These are phyloP conservation scores for Salix arbutifolia DNA, from an alignment of 345 rosid genomes.

Conservation along the genomic window DNA sequence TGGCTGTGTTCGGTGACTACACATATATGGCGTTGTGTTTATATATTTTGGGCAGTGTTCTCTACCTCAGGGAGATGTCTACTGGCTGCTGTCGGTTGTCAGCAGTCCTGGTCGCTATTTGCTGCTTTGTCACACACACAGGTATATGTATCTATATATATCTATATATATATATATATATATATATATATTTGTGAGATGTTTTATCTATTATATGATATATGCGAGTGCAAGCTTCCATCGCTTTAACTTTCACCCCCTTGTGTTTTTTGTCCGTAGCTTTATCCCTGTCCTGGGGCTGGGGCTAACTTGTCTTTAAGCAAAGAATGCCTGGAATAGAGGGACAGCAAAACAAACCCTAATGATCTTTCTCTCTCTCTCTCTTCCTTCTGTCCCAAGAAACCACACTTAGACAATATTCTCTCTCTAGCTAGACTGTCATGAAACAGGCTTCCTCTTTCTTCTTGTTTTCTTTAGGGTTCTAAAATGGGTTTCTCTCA, in stretches of 20 bases:
- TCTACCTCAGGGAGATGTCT: conserved; percentile 7
- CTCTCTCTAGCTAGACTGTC: background rate
- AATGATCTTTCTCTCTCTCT: background rate
- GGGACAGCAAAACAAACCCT: conserved; percentile 45
- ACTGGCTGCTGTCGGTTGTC: conserved; percentile 48
- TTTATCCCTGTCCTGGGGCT: conserved; percentile 45
- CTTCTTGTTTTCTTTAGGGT: background rate
- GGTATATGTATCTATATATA: rapidly evolving
- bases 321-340: conserved; percentile 67
- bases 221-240: background rate
- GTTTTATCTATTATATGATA: background rate
- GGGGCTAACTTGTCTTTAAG: conserved; percentile 61
- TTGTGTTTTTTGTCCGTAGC: conserved; percentile 29
- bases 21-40: background rate
- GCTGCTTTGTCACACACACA: conserved; percentile 4
- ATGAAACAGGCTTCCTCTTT: background rate
- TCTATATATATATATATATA: background rate
- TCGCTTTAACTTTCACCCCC: conserved; percentile 26
- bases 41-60: background rate
- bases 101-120: conserved; percentile 12
- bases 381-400: background rate
- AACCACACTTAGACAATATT: background rate
- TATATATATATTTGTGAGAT: background rate
- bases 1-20: conserved; percentile 40
- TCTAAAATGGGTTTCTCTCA: background rate